Base-by-base conservation (phyloP, 2,329 filamentous ascomycete species). In the Metarhizium guizhouense region DNA sequence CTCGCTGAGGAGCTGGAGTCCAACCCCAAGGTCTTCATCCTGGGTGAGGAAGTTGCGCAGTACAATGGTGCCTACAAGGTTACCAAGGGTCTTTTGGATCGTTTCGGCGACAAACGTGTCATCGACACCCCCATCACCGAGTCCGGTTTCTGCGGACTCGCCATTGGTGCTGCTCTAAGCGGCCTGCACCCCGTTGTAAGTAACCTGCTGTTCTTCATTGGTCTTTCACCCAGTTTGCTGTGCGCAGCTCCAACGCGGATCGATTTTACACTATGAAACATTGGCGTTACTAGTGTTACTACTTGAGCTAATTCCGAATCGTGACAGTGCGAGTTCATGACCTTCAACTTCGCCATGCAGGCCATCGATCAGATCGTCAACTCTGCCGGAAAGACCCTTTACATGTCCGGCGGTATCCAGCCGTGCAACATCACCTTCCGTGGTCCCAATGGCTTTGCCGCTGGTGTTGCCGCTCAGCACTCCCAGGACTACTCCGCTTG, bases 31-130 rank as follows among this genome's bases (percentile, higher is more conserved):
- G 92, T 96, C 66, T 99, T 96, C 74, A 78, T 99, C 64, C 75
- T 99, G 57, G 94, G 94, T 68, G 94, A 99, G 81, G 94, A 99
- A 79, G 94, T 99, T 69, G 94, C 94, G 67, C 94, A 99, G 78
- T 99, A 99, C 81, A 99, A 99, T 75, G 94, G 94, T 81, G 93
- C 93, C 70, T 99, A 99, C 85, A 99, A 99, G 80, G 93, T 99
- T 71, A 99, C 94, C 68, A 96, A 96, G 81, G 94, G 94, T 65
- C 84, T 99, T 61, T 76, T 97, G 68, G 94, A 99, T 77, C 88
- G 93, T 67, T 99, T 99, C 73, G 94, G 94, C 66, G 92, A 96
- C 60, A 95, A 93, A 83, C 84, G 94, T 72, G 88, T 99, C 65
- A 99, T 99, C 70, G 94, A 99, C 76, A 96, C 88, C 62, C 94